phyloP scores from a whole-genome alignment of 768 basidiomycete genomes.

The Phylloporus rhodoxanthus region DNA sequence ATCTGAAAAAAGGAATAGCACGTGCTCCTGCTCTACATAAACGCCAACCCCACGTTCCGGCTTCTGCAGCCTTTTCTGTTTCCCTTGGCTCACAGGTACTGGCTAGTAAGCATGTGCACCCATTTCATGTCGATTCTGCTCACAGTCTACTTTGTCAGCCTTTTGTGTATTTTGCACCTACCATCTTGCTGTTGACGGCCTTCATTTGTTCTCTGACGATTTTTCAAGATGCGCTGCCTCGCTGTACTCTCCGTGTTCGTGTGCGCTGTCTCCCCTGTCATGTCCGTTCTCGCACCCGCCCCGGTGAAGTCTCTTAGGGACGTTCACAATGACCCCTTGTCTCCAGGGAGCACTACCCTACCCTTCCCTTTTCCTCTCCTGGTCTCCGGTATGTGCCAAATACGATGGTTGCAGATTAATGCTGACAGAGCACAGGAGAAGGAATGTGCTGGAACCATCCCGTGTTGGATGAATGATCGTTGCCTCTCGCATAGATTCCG shows the following conservation, averaged over 20 bases:
- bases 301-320: constrained; percentile 1
- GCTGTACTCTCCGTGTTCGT: constrained; percentile 2
- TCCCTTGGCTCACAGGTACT: constrained; percentile 11
- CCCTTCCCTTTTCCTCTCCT: not conserved
- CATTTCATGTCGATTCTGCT: not conserved
- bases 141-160: constrained; percentile 5
- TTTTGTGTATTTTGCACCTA: constrained; percentile 8
- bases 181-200: constrained; percentile 9
- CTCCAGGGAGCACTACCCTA: not conserved
- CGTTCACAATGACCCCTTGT: not conserved
- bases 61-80: not conserved
- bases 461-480: not conserved
- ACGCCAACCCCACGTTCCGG: not conserved
- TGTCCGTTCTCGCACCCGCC: constrained; percentile 7
- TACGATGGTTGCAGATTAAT: not conserved
- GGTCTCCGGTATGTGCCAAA: not conserved
- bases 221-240: constrained; percentile 9
- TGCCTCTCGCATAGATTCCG: not conserved
- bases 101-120: constrained; percentile 15
- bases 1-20: too few relatives aligned
- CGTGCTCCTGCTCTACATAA: not conserved
- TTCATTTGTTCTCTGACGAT: constrained; percentile 1
- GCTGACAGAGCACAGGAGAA: not conserved
- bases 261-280: constrained; percentile 2
- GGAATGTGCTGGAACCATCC: not conserved